Percentiles rank a stretch among this genome's conserved stretches.
Evolutionary conservation across 2,329 filamentous ascomycete species (phyloP).

Genomic region (Talaromyces verruculosus): DNA sequence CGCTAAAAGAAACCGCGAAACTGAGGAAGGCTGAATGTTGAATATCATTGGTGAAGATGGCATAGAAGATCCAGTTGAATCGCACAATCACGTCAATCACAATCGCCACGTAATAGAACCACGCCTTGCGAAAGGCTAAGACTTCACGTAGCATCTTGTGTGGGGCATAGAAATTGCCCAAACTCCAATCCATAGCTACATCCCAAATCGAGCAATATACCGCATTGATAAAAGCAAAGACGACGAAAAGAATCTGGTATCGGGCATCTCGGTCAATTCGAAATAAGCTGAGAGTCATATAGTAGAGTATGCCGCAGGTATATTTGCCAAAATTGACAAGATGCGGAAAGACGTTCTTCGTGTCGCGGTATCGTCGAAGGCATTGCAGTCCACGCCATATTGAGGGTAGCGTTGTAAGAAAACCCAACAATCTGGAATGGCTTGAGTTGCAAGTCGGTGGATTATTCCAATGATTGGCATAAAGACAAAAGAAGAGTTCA

Average conservation of each 20-base stretch:
- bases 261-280: conserved; percentile 64
- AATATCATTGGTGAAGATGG: conserved; percentile 73
- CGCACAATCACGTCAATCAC: conserved; percentile 77
- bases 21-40: conserved; percentile 83
- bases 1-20: conserved; percentile 74
- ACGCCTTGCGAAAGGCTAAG: conserved; percentile 72
- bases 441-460: conserved; percentile 79
- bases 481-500: conserved; percentile 91
- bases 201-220: conserved; percentile 91
- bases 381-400: conserved; percentile 93
- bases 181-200: conserved; percentile 90
- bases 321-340: conserved; percentile 93
- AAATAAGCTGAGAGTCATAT: conserved; percentile 77
- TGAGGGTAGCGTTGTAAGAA: conserved; percentile 77
- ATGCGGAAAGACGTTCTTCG: conserved; percentile 84
- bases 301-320: conserved; percentile 75
- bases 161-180: conserved; percentile 73
- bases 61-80: conserved; percentile 93
- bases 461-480: conserved; percentile 72
- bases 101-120: conserved; percentile 87
- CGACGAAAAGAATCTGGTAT: conserved; percentile 70
- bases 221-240: conserved; percentile 76
- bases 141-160: conserved; percentile 71
- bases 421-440: conserved; percentile 79
- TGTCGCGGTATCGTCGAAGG: conserved; percentile 83